These are phyloP conservation scores for Pythium dissimile DNA, from an alignment of 352 stramenopile species.

Conservation along the genomic window DNA sequence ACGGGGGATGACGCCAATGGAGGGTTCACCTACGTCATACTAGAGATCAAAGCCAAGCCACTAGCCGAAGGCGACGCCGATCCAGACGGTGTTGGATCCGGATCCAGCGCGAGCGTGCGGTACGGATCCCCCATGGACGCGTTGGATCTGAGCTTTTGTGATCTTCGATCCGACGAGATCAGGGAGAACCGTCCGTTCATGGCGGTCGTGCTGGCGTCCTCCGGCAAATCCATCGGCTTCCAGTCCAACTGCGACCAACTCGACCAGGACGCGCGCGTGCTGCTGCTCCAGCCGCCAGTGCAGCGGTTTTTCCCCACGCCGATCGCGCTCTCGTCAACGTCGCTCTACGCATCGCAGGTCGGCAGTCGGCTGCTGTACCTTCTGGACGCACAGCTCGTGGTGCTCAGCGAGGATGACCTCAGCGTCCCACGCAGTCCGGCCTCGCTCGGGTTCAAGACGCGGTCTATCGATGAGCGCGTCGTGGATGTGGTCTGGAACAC, in stretches of 20 bases:
- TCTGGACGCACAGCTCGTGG: slow-evolving; percentile 25
- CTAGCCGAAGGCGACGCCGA: not conserved
- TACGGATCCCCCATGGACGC: slow-evolving; percentile 43
- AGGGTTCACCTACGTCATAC: slow-evolving; percentile 39
- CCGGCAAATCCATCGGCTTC: slow-evolving; percentile 46
- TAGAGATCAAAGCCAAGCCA: slow-evolving; percentile 32
- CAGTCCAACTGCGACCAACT: slow-evolving; percentile 38
- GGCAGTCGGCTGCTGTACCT: slow-evolving; percentile 50
- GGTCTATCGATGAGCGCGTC: slow-evolving; percentile 38
- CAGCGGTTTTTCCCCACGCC: slow-evolving; percentile 55
- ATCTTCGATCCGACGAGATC: slow-evolving; percentile 20
- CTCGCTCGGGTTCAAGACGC: slow-evolving; percentile 24
- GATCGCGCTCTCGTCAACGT: slow-evolving; percentile 29
- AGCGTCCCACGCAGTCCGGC: slow-evolving; percentile 18
- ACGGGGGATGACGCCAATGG: slow-evolving; percentile 11
- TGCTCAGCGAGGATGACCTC: slow-evolving; percentile 53
- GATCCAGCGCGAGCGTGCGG: slow-evolving; percentile 11
- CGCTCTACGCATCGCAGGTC: slow-evolving; percentile 25
- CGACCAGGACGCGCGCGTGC: slow-evolving; percentile 22
- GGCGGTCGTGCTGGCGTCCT: slow-evolving; percentile 50
- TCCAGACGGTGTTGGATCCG: slow-evolving; percentile 8
- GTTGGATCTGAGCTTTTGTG: slow-evolving; percentile 56
- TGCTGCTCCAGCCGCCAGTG: slow-evolving; percentile 40
- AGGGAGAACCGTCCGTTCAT: slow-evolving; percentile 24
- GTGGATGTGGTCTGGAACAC: slow-evolving; percentile 54